Percentiles rank a stretch among this genome's conserved stretches.
phyloP scores from a whole-genome alignment of 148 eudicot species.

The Rhododendron mucronatum region DNA sequence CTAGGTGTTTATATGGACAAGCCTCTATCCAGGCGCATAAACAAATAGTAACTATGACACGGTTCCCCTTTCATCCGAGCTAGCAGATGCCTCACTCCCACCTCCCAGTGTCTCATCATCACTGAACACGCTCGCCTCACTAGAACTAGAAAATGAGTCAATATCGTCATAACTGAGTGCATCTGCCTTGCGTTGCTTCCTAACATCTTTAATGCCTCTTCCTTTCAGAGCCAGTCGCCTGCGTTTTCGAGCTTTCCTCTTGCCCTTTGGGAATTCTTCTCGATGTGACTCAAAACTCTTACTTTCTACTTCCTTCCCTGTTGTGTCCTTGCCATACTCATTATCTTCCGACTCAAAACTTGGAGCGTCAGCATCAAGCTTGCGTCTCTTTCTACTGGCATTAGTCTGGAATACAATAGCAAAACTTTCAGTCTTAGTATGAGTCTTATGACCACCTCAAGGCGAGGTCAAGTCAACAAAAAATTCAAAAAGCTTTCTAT shows the following conservation, averaged over 20 bases:
- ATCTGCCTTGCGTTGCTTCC: slow-evolving; percentile 51
- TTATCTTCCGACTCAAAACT: slow-evolving; percentile 68
- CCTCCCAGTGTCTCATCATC: slow-evolving; percentile 70
- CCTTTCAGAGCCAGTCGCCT: slow-evolving; percentile 63
- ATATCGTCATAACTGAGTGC: slow-evolving; percentile 48
- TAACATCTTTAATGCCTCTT: slow-evolving; percentile 52
- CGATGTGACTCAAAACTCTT: slow-evolving; percentile 54
- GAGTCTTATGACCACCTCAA: not conserved
- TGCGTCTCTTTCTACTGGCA: slow-evolving; percentile 70
- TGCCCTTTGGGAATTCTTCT: slow-evolving; percentile 80
- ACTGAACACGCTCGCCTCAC: slow-evolving; percentile 56
- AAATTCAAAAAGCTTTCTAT: not conserved
- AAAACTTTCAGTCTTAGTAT: not conserved
- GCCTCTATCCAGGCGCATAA: not conserved
- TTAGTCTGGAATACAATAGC: slow-evolving; percentile 46
- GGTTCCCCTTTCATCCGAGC: slow-evolving; percentile 51
- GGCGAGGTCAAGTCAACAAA: not conserved
- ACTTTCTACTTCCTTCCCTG: slow-evolving; percentile 41
- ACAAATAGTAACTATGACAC: slow-evolving; percentile 10
- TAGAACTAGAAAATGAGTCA: slow-evolving; percentile 53
- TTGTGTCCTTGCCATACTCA: slow-evolving; percentile 33
- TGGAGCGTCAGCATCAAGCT: slow-evolving; percentile 59
- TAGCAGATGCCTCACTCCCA: slow-evolving; percentile 57
- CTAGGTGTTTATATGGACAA: not conserved
- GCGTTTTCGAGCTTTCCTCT: slow-evolving; percentile 71